Evolutionary conservation across 2,329 filamentous ascomycete genomes (phyloP).

Genomic region (Aspergillus vadensis): DNA sequence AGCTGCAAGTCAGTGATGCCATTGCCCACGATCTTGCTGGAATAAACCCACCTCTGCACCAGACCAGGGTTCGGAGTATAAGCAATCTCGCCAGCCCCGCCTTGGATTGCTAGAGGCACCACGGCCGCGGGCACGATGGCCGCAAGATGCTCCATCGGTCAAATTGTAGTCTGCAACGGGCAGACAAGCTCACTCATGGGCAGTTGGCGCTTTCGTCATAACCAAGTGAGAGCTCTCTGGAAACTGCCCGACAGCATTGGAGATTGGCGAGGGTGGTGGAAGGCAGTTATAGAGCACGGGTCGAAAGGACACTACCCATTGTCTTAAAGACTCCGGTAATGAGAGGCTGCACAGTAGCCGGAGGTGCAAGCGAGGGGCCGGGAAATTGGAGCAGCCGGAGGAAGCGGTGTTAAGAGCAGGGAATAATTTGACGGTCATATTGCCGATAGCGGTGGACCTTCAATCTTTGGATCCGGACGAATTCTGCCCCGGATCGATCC

Average conservation of each 20-base stretch:
- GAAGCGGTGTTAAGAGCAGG: neutral
- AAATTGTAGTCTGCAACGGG: neutral
- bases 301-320: neutral
- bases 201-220: neutral
- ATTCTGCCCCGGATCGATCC: neutral
- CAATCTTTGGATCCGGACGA: neutral
- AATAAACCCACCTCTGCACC: neutral
- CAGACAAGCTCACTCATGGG: conserved; percentile 1
- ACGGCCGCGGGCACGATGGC: neutral
- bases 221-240: neutral
- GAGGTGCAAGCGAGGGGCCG: neutral
- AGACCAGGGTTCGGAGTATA: neutral
- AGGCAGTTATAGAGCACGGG: neutral
- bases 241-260: neutral
- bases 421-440: conserved; percentile 5
- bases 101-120: neutral
- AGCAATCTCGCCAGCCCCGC: neutral
- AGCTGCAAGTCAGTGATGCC: neutral
- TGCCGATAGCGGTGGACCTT: conserved; percentile 5
- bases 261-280: no score
- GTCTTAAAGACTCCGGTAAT: neutral
- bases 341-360: neutral
- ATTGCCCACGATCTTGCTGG: neutral
- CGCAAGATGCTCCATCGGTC: conserved; percentile 3
- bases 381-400: neutral